Percentiles rank a stretch among this genome's conserved stretches.
Evolutionary conservation across 805 yeast species (phyloP).

Genomic region (fission yeast (Schizosaccharomyces pombe)): DNA sequence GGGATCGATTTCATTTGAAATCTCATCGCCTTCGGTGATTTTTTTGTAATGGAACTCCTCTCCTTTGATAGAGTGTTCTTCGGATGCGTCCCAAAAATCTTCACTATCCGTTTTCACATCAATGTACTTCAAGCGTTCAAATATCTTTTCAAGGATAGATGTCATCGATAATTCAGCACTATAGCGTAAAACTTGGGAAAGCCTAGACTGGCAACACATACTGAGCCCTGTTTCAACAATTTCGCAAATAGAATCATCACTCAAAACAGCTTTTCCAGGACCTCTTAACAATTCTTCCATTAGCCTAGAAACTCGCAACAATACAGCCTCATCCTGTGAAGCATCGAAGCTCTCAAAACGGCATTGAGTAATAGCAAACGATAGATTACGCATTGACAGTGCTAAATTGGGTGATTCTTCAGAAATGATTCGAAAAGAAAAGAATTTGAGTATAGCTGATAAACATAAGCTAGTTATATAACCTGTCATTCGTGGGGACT

Average conservation of each 20-base stretch:
- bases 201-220: conserved; percentile 72
- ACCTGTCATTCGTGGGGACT: conserved; percentile 70
- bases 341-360: conserved; percentile 90
- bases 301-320: conserved; percentile 57
- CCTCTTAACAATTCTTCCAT: conserved; percentile 45
- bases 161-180: conserved; percentile 71
- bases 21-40: conserved; percentile 2
- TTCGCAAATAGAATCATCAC: conserved; percentile 67
- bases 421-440: conserved; percentile 45
- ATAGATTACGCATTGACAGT: conserved; percentile 37
- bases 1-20: conserved; percentile 14
- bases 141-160: conserved; percentile 43
- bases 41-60: not conserved
- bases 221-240: conserved; percentile 78
- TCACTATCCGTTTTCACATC: conserved; percentile 13
- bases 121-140: conserved; percentile 32
- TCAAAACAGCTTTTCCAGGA: conserved; percentile 37
- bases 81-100: not conserved
- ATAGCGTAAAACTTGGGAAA: conserved; percentile 69
- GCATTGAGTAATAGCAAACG: conserved; percentile 69
- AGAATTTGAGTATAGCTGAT: conserved; percentile 46
- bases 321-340: conserved; percentile 71
- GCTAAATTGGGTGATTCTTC: conserved; percentile 29
- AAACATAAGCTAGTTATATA: conserved; percentile 63
- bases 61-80: not conserved